phyloP scores from a whole-genome alignment of 2,329 filamentous ascomycete species.

The Malbranchea cinnamomea region DNA sequence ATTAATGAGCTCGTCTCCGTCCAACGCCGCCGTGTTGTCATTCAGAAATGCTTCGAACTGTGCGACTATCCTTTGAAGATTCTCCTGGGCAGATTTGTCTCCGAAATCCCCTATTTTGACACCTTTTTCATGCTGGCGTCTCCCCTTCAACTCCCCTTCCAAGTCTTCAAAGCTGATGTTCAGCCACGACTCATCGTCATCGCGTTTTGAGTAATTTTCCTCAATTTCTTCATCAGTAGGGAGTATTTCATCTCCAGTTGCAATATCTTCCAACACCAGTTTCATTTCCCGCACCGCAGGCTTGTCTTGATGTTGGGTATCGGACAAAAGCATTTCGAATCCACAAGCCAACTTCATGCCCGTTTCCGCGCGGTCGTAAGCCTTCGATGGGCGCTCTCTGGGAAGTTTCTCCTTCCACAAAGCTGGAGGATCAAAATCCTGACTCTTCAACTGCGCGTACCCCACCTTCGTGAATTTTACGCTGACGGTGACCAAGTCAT shows the following conservation, averaged over 20 bases:
- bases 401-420: constrained; percentile 36
- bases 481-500: constrained; percentile 65
- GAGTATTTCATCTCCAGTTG: constrained; percentile 53
- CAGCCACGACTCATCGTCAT: constrained; percentile 82
- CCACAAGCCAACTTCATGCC: constrained; percentile 86
- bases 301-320: constrained; percentile 53
- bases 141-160: constrained; percentile 57
- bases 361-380: constrained; percentile 39
- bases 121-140: constrained; percentile 13
- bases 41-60: constrained; percentile 88
- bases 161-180: constrained; percentile 86
- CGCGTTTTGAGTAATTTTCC: constrained; percentile 47
- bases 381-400: constrained; percentile 29
- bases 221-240: constrained; percentile 61
- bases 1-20: constrained; percentile 55
- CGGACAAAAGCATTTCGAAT: constrained; percentile 70
- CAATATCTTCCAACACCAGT: constrained; percentile 59
- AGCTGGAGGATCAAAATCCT: constrained; percentile 57
- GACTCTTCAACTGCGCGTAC: constrained; percentile 79
- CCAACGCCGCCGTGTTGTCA: constrained; percentile 64
- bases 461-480: constrained; percentile 75
- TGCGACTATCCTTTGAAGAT: constrained; percentile 80
- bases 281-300: constrained; percentile 59
- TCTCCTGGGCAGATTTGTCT: constrained; percentile 29
- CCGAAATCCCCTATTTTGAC: constrained; percentile 25